Evolutionary conservation across 768 basidiomycete genomes (phyloP).

Genomic region (Mycena filopes): DNA sequence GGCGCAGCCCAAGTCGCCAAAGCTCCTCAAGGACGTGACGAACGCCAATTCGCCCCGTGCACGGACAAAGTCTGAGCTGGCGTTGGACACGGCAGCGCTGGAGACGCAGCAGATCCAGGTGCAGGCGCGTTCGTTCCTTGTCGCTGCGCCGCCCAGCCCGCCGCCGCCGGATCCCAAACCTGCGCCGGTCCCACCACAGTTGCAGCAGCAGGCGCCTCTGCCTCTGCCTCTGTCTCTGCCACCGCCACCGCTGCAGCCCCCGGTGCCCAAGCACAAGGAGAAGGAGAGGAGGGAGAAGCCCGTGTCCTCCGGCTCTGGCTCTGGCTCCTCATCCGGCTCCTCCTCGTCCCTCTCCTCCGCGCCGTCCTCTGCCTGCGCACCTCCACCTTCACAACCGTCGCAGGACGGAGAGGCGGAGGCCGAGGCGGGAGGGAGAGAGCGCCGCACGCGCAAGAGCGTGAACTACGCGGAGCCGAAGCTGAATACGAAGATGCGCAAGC

Average conservation of each 20-base stretch:
- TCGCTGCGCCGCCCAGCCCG: constrained; percentile 40
- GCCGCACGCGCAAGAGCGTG: constrained; percentile 76
- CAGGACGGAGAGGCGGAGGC: constrained; percentile 37
- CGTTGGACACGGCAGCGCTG: not conserved
- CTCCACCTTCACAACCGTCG: too few relatives aligned
- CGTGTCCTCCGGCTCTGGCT: constrained; percentile 28
- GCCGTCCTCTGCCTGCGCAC: too few relatives aligned
- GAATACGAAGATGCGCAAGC: constrained; percentile 94
- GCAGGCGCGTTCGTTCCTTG: constrained; percentile 28
- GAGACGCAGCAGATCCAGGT: constrained; percentile 20
- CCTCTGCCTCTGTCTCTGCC: too few relatives aligned
- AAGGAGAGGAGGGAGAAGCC: not conserved
- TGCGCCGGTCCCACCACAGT: constrained; percentile 1
- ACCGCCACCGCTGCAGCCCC: not conserved
- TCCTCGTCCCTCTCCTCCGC: constrained; percentile 33
- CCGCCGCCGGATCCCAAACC: constrained; percentile 37
- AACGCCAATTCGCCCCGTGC: constrained; percentile 56
- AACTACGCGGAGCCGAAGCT: constrained; percentile 91
- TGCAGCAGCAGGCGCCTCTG: too few relatives aligned
- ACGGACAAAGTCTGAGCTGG: constrained; percentile 18
- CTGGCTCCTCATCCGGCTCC: constrained; percentile 30
- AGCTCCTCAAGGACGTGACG: constrained; percentile 73
- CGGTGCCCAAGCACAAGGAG: not conserved
- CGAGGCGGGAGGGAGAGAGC: constrained; percentile 60
- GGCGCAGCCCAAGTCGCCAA: constrained; percentile 51